A percentile compares a stretch with the other conserved stretches of the same genome.
These are phyloP conservation scores for Ascomycota sp. DNA, from an alignment of 2,329 filamentous ascomycete genomes.

Conservation along the genomic window DNA sequence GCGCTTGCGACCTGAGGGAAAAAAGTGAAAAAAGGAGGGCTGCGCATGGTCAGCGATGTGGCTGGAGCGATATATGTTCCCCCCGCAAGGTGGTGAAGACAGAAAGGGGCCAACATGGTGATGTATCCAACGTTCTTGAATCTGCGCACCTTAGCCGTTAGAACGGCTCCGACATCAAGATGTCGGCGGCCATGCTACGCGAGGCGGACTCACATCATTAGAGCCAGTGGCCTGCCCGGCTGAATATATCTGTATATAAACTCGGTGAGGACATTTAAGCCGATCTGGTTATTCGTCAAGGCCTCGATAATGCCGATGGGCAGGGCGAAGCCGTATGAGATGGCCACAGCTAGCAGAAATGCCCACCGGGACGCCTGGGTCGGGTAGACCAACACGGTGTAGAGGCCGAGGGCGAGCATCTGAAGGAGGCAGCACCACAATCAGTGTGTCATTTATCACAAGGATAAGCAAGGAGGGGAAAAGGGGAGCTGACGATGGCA, in stretches of 20 bases:
- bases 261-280: constrained; percentile 55
- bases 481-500: constrained; percentile 19
- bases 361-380: constrained; percentile 57
- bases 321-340: constrained; percentile 42
- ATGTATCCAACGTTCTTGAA: constrained; percentile 45
- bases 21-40: neutral
- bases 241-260: constrained; percentile 60
- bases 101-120: constrained; percentile 22
- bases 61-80: neutral
- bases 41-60: neutral
- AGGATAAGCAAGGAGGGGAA: neutral
- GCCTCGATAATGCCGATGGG: constrained; percentile 52
- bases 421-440: constrained; percentile 5
- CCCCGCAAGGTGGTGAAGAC: neutral
- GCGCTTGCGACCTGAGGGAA: constrained; percentile 32
- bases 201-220: constrained; percentile 39
- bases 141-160: constrained; percentile 9
- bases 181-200: neutral
- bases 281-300: constrained; percentile 49
- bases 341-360: constrained; percentile 43
- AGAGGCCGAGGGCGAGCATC: constrained; percentile 33
- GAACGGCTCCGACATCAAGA: neutral
- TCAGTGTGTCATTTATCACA: no score
- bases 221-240: constrained; percentile 47
- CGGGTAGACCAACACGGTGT: constrained; percentile 36